These are phyloP conservation scores for Spiromastix sp. DNA, from an alignment of 2,329 filamentous ascomycete species.

Conservation along the genomic window DNA sequence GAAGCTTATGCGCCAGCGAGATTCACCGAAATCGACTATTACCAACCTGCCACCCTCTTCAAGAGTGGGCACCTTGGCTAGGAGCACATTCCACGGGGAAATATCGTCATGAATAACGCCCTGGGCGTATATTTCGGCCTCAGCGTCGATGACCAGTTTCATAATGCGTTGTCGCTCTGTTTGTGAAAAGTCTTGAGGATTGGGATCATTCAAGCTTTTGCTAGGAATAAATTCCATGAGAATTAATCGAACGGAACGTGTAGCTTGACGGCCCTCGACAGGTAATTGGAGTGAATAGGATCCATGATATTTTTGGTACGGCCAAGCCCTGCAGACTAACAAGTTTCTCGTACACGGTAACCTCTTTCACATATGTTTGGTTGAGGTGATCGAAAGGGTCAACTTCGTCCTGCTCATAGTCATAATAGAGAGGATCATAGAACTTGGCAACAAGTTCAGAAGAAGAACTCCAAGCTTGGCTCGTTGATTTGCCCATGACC, in stretches of 20 bases:
- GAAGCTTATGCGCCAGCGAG: too few relatives aligned
- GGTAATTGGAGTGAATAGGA: conserved; percentile 16
- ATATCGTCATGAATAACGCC: conserved; percentile 9
- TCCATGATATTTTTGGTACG: conserved; percentile 16
- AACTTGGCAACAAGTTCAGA: conserved; percentile 7
- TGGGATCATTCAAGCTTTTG: conserved; percentile 5
- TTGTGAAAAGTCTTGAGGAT: conserved; percentile 6
- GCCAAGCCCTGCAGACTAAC: conserved; percentile 12
- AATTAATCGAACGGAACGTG: conserved; percentile 10
- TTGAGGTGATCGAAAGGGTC: conserved; percentile 6
- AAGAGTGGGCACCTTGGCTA: neutral
- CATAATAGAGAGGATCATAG: conserved; percentile 7
- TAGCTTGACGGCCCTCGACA: conserved; percentile 5
- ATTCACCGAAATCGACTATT: conserved; percentile 7
- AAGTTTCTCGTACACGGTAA: conserved; percentile 5
- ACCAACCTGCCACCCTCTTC: conserved; percentile 1
- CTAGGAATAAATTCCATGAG: conserved; percentile 8
- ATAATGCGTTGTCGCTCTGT: conserved; percentile 6
- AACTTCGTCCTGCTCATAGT: conserved; percentile 5
- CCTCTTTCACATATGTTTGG: conserved; percentile 2
- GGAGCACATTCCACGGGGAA: conserved; percentile 9
- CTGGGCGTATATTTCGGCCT: conserved; percentile 8
- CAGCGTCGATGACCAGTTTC: conserved; percentile 9
- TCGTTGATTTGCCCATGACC: conserved; percentile 1
- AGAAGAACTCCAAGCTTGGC: too few relatives aligned